phyloP scores from a whole-genome alignment of 116 monocot genomes.

The Iris pallida region DNA sequence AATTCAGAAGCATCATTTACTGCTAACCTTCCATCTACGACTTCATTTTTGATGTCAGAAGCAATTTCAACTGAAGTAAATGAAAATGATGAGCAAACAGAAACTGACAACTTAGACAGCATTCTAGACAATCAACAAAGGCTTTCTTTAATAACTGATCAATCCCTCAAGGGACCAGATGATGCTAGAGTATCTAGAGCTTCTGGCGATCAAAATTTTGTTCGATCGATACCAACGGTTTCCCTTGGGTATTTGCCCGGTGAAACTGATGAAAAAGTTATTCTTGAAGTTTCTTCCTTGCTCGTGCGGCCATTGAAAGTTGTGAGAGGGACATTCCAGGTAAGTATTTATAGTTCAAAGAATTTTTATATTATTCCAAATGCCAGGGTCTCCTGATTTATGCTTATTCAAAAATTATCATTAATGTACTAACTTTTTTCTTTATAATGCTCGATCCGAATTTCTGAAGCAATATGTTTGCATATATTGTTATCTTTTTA shows the following conservation, averaged over 20 bases:
- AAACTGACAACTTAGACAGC: constrained; percentile 36
- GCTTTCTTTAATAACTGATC: constrained; percentile 25
- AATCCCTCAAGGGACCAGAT: constrained; percentile 26
- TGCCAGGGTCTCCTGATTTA: too few relatives aligned
- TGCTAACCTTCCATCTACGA: constrained; percentile 47
- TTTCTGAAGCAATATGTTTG: too few relatives aligned
- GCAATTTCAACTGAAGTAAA: constrained; percentile 65
- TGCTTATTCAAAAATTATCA: too few relatives aligned
- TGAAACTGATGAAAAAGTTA: constrained; percentile 83
- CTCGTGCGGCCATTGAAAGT: constrained; percentile 92
- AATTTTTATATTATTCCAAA: too few relatives aligned
- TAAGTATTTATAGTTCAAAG: constrained; percentile 23
- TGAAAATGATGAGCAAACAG: constrained; percentile 63
- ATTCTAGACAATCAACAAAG: constrained; percentile 32
- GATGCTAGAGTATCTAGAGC: constrained; percentile 37
- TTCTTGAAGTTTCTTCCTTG: constrained; percentile 73
- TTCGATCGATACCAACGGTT: constrained; percentile 30
- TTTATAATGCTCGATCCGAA: too few relatives aligned
- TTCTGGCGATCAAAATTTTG: constrained; percentile 38
- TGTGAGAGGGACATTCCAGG: constrained; percentile 82
- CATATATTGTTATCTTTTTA: too few relatives aligned
- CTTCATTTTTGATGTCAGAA: constrained; percentile 63
- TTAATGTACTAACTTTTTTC: too few relatives aligned
- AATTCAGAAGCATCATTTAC: constrained; percentile 36
- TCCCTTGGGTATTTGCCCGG: constrained; percentile 55